Conservation (phyloP, 441 rosid genomes). For the Populus hybrid region DNA sequence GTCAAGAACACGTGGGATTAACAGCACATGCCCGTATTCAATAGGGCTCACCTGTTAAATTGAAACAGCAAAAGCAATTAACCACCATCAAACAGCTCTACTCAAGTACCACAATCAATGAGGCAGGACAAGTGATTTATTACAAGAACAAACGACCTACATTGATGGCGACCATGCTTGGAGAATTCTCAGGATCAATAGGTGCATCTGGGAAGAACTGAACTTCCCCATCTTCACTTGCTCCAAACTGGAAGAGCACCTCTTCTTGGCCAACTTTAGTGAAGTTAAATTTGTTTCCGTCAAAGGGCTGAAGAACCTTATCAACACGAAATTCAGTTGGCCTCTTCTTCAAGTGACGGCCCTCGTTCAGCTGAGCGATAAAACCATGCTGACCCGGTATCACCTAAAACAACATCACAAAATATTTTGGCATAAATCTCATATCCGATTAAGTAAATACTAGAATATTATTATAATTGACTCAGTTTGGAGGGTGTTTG, state of each 20-base stretch:
- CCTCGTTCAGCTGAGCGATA: constrained; percentile 91
- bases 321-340: constrained; percentile 92
- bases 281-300: constrained; percentile 84
- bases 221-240: constrained; percentile 61
- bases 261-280: constrained; percentile 95
- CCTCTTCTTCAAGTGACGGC: constrained; percentile 93
- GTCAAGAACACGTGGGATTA: constrained; percentile 85
- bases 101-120: neutral
- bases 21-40: constrained; percentile 92
- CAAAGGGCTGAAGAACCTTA: constrained; percentile 89
- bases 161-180: constrained; percentile 89
- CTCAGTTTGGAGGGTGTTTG: neutral
- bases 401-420: constrained; percentile 45
- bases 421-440: constrained; percentile 5
- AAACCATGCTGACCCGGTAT: constrained; percentile 79
- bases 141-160: constrained; percentile 31
- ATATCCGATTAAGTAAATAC: neutral
- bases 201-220: constrained; percentile 74
- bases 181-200: constrained; percentile 66
- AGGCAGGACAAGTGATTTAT: neutral
- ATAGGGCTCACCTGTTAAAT: constrained; percentile 86
- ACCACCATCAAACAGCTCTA: neutral
- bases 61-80: neutral
- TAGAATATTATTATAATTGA: neutral
- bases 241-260: constrained; percentile 86